Evolutionary conservation across 2,329 filamentous ascomycete species (phyloP), one percentile per base, ranked within the genome.

Genomic region (Fulvia fulva): DNA sequence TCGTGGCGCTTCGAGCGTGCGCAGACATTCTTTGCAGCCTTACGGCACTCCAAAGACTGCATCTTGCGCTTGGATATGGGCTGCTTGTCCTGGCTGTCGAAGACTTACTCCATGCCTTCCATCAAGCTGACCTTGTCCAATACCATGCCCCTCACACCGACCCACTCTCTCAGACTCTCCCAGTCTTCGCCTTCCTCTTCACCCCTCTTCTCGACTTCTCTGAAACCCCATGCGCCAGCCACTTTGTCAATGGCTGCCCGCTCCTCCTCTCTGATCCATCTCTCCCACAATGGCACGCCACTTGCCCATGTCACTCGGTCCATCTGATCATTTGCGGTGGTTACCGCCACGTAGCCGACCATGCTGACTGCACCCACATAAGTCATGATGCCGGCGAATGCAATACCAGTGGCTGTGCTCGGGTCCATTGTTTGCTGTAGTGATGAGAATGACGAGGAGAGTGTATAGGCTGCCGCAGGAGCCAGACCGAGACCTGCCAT

Each of bases 311-410:
- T 92, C 5, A 97, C 91, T 21, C 94, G 85, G 68, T 88, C 87
- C 90, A 97, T 96, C 75, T 97, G 91, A 73, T 97, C 92, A 74
- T 97, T 97, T 60, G 87, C 82, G 32, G 93, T 97, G 25, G 90
- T 87, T 59, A 95, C 79, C 8, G 93, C 91, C 37, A 97, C 85
- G 44, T 94, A 77, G 2, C 93, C 94, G 54, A 97, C 83, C 9
- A 87, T 90, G 3, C 85, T 87, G 4, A 91, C 91, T 63, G 91
- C 90, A 21, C 85, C 83, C 44, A 95, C 81, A 73, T 97, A 99
- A 6, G 91, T 89, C 61, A 93, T 77, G 51, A 94, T 88, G 12
- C 90, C 92, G 0, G 83, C 84, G 70, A 96, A 91, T 4, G 89
- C 87, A 60, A 95, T 84, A 11, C 84, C 84, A 1, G 90, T 95